These are phyloP conservation scores for Pseudopithomyces chartarum DNA, from an alignment of 2,329 filamentous ascomycete species.

Conservation along the genomic window DNA sequence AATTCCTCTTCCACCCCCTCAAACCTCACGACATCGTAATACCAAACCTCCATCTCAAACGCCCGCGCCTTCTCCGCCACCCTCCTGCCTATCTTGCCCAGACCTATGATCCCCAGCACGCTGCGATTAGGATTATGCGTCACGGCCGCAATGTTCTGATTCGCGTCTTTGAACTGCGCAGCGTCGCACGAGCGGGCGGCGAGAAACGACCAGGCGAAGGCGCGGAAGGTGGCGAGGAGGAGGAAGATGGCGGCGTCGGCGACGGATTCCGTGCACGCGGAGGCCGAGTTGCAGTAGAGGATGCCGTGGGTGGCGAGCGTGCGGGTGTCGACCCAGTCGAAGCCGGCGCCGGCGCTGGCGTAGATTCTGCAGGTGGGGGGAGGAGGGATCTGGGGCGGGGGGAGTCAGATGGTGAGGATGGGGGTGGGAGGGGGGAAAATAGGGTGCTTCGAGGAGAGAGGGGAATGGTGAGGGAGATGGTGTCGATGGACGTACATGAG, in stretches of 20 bases:
- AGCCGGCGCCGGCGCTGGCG: slow-evolving; percentile 65
- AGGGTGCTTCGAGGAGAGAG: no score
- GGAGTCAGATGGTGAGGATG: slow-evolving; percentile 23
- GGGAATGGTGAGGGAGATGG: no score
- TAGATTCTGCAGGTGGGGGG: slow-evolving; percentile 61
- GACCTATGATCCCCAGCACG: slow-evolving; percentile 68
- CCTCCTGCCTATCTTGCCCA: slow-evolving; percentile 61
- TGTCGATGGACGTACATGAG: slow-evolving; percentile 49
- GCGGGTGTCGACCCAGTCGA: slow-evolving; percentile 67
- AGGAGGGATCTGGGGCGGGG: slow-evolving; percentile 44
- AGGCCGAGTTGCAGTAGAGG: slow-evolving; percentile 74
- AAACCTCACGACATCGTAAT: slow-evolving; percentile 64
- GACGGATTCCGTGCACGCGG: slow-evolving; percentile 73
- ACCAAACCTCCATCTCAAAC: slow-evolving; percentile 71
- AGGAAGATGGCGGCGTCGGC: slow-evolving; percentile 73
- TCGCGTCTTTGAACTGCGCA: slow-evolving; percentile 61
- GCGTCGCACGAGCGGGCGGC: slow-evolving; percentile 57
- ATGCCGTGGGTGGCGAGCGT: slow-evolving; percentile 66
- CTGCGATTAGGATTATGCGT: slow-evolving; percentile 68
- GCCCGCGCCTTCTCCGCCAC: slow-evolving; percentile 64
- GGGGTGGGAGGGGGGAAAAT: no score
- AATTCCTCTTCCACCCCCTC: slow-evolving; percentile 51
- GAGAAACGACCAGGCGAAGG: slow-evolving; percentile 66
- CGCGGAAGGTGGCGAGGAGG: slow-evolving; percentile 71
- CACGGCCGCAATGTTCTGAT: slow-evolving; percentile 62